Conservation (phyloP, 768 basidiomycete genomes). For the Suillus placidus region DNA sequence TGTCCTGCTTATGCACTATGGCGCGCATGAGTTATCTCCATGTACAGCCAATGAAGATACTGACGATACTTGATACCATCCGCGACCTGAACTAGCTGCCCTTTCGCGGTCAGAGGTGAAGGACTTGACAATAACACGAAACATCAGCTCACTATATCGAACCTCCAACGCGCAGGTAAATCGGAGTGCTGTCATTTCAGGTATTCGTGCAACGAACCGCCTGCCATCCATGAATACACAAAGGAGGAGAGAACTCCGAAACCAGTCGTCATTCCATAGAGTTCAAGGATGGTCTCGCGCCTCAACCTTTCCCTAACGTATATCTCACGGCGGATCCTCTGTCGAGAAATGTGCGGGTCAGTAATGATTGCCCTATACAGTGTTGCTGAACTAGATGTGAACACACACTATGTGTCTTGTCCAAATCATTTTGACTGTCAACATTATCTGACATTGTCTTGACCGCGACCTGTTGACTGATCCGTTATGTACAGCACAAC, state of each 20-base stretch:
- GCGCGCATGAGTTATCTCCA: no score
- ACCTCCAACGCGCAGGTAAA: not conserved
- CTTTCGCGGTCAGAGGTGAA: no score
- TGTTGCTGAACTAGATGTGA: not conserved
- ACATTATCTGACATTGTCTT: not conserved
- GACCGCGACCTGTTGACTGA: not conserved
- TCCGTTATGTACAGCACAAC: not conserved
- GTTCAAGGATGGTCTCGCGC: not conserved
- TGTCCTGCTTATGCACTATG: no score
- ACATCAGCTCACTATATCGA: not conserved
- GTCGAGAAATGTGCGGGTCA: not conserved
- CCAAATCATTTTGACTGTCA: not conserved
- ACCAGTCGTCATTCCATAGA: not conserved
- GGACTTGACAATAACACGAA: no score
- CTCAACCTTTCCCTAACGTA: not conserved
- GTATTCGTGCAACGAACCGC: not conserved
- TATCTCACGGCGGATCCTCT: not conserved
- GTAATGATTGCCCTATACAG: not conserved
- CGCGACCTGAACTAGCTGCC: no score
- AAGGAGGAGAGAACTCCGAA: not conserved
- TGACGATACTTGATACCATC: no score
- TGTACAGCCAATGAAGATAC: no score
- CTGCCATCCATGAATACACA: not conserved
- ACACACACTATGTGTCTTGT: not conserved
- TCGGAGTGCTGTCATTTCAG: not conserved